Evolutionary conservation across 176 grass and related monocot species (phyloP).

Genomic region (Avena eriantha): DNA sequence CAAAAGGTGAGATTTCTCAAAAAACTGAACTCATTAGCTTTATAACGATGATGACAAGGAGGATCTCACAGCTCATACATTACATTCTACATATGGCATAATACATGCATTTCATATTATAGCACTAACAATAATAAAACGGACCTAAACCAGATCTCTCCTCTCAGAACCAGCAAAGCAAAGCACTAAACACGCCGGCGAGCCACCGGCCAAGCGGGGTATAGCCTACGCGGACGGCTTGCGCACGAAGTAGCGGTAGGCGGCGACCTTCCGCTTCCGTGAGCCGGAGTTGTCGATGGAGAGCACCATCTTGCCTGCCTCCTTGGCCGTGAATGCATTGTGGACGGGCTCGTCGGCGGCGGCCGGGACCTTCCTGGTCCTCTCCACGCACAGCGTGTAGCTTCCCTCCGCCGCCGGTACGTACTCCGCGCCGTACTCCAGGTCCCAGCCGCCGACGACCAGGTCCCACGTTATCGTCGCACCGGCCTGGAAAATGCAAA

Average conservation of each 20-base stretch:
- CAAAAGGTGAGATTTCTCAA: neutral
- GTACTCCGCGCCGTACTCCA: conserved; percentile 93
- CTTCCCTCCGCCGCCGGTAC: conserved; percentile 70
- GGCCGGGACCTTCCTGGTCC: conserved; percentile 62
- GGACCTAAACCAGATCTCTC: conserved; percentile 33
- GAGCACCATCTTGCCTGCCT: conserved; percentile 91
- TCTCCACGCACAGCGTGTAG: conserved; percentile 89
- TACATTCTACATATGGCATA: conserved; percentile 66
- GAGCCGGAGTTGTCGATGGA: conserved; percentile 89
- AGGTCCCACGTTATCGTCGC: conserved; percentile 95
- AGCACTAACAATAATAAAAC: conserved; percentile 23
- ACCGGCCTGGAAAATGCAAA: conserved; percentile 55
- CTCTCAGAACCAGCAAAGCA: neutral
- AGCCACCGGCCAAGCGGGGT: neutral
- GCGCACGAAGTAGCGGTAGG: conserved; percentile 90
- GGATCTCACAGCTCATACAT: conserved; percentile 49
- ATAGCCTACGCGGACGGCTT: conserved; percentile 56
- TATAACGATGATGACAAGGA: conserved; percentile 51
- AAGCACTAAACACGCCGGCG: conserved; percentile 27
- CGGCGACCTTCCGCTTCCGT: conserved; percentile 87
- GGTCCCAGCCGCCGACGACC: conserved; percentile 86
- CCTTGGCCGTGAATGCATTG: conserved; percentile 77
- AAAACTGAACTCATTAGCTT: conserved; percentile 57
- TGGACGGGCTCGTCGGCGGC: conserved; percentile 71
- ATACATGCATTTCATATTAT: conserved; percentile 53